Evolutionary conservation across 306 rosid genomes (phyloP).

Genomic region (Canavalia ensiformis): DNA sequence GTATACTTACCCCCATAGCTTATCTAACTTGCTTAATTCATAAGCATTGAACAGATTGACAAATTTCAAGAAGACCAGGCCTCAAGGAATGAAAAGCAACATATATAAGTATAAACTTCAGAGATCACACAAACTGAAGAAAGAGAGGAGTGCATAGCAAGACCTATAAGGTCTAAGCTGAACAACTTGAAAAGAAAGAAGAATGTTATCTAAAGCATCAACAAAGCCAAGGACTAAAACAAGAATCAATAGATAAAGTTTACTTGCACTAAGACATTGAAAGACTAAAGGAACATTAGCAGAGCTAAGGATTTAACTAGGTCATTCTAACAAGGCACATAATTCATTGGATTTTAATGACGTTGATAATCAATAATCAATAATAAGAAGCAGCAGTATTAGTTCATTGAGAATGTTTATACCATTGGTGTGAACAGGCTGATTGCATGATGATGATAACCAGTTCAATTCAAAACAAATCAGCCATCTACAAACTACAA

Average conservation of each 20-base stretch:
- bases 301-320: conserved; percentile 4
- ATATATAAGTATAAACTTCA: conserved; percentile 19
- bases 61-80: conserved; percentile 31
- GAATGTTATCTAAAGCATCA: conserved; percentile 34
- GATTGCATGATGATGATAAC: conserved; percentile 13
- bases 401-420: not conserved
- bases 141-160: conserved; percentile 37
- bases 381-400: conserved; percentile 18
- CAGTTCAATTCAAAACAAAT: conserved; percentile 32
- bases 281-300: conserved; percentile 5
- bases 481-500: conserved; percentile 18
- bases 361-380: not conserved
- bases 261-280: not conserved
- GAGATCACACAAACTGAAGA: conserved; percentile 38
- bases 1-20: too few species aligned
- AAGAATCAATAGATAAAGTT: conserved; percentile 35
- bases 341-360: conserved; percentile 34
- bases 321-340: conserved; percentile 30
- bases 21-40: too few species aligned
- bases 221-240: conserved; percentile 19
- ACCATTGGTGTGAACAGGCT: conserved; percentile 21
- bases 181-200: conserved; percentile 41
- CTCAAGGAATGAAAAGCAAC: conserved; percentile 41
- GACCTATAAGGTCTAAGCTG: conserved; percentile 30
- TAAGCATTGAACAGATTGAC: conserved; percentile 27